Evolutionary conservation across 164 flowering plant species (phyloP), one percentile per base, ranked within the genome.

Genomic region (Annona squamosa): DNA sequence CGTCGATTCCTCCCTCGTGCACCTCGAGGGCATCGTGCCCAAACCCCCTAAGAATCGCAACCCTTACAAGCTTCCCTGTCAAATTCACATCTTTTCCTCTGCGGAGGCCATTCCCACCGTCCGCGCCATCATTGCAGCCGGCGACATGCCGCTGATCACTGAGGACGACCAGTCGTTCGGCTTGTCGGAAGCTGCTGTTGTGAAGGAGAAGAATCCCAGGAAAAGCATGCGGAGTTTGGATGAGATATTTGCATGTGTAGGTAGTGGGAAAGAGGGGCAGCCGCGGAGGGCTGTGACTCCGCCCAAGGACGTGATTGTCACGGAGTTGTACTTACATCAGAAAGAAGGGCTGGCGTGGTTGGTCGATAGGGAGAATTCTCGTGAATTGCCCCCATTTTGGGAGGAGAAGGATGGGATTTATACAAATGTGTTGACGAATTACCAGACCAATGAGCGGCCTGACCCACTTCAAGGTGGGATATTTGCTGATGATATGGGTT

Each of bases 401-500:
- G 92, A 87, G 70, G 86, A 84, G 81, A 83, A 82, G 74, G 86
- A 82, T 68, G 91, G 90, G 57, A 69, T 18, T 16, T 95, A 72
- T 81, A 76, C 83, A 4, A 95, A 95, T 82, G 88, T 85, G 78
- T 78, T 95, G 82, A 91, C 99, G 5, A 84, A 87, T 80, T 85
- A 74, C 68, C 77, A 75, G 56, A 84, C 94, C 0, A 65, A 75
- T 46, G 65, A 56, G 68, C 74, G 93, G 67, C 99, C 99, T 0
- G 91, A 85, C 78, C 92, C 99, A 4, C 18, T 93, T 46, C 76
- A 85, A 46, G 97, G 99, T 73, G 99, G 99, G 63, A 87, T 94
- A 41, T 87, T 94, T 68, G 99, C 98, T 0, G 99, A 94, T 76
- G 99, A 92, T 65, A 94, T 92, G 99, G 99, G 99, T 3, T 75